phyloP scores from a whole-genome alignment of 1,284 basidiomycete genomes.

The Rhodotorula sp. region DNA sequence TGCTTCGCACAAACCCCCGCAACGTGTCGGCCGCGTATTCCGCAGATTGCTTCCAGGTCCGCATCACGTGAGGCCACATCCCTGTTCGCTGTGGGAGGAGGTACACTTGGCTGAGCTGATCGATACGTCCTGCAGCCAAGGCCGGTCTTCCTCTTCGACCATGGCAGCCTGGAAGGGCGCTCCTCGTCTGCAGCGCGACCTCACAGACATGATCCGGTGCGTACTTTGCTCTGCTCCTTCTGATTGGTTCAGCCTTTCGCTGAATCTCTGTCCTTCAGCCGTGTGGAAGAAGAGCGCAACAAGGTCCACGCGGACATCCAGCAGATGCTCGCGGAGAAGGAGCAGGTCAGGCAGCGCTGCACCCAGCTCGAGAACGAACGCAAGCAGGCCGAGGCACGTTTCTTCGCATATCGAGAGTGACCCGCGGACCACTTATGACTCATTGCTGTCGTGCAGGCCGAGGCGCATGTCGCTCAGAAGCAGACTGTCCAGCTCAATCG shows the following conservation, averaged over 20 bases:
- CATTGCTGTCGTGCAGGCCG: not conserved
- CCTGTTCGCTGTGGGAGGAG: slow-evolving; percentile 9
- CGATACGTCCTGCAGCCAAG: slow-evolving; percentile 55
- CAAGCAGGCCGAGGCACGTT: slow-evolving; percentile 16
- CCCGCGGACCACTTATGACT: not conserved
- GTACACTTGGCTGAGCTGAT: slow-evolving; percentile 29
- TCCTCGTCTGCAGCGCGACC: slow-evolving; percentile 47
- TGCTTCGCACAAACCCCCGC: slow-evolving; percentile 45
- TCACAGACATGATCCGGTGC: slow-evolving; percentile 39
- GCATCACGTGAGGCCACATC: not conserved
- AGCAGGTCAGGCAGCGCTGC: slow-evolving; percentile 20
- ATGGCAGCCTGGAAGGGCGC: slow-evolving; percentile 48
- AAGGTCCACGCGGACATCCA: slow-evolving; percentile 4
- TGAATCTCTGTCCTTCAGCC: not conserved
- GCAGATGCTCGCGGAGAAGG: slow-evolving; percentile 6
- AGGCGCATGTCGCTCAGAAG: slow-evolving; percentile 33
- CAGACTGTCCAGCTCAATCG: slow-evolving; percentile 43
- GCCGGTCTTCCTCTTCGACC: slow-evolving; percentile 56
- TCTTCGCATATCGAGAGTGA: too few species aligned
- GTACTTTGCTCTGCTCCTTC: slow-evolving; percentile 8
- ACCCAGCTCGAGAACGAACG: slow-evolving; percentile 5
- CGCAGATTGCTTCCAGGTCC: slow-evolving; percentile 26
- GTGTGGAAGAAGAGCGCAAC: slow-evolving; percentile 5
- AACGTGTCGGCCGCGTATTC: slow-evolving; percentile 47
- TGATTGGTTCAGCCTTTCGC: not conserved